Percentiles rank a stretch among this genome's conserved stretches.
These are phyloP conservation scores for Phytophthora kernoviae DNA, from an alignment of 352 stramenopile species.

Conservation along the genomic window DNA sequence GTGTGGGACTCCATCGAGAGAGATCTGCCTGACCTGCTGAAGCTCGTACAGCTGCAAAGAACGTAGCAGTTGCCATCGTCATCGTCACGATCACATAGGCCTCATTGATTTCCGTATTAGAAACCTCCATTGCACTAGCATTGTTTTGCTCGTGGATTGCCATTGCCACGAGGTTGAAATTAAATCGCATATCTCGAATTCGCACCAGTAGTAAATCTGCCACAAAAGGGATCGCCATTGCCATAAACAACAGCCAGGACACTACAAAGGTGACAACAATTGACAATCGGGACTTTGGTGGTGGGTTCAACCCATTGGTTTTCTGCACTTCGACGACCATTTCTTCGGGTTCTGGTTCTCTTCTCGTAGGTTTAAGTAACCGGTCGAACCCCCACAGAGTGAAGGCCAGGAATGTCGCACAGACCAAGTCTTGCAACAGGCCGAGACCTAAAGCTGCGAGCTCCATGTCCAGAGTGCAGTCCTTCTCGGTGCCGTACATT, in stretches of 20 bases:
- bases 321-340: neutral
- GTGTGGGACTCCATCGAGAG: slow-evolving; percentile 17
- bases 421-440: slow-evolving; percentile 32
- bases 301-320: neutral
- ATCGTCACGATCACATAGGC: slow-evolving; percentile 16
- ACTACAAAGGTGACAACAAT: slow-evolving; percentile 3
- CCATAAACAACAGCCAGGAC: slow-evolving; percentile 21
- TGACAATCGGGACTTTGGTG: neutral
- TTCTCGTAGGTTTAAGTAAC: neutral
- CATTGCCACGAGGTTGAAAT: slow-evolving; percentile 39
- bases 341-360: neutral
- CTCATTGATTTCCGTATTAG: slow-evolving; percentile 19
- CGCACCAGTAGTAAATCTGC: slow-evolving; percentile 35
- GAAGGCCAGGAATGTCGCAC: slow-evolving; percentile 30
- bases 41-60: slow-evolving; percentile 20
- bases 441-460: slow-evolving; percentile 19
- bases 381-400: slow-evolving; percentile 28
- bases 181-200: slow-evolving; percentile 37
- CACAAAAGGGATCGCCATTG: slow-evolving; percentile 32
- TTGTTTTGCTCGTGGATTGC: slow-evolving; percentile 36
- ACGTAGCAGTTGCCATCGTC: slow-evolving; percentile 7
- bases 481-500: slow-evolving; percentile 26
- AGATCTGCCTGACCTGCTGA: slow-evolving; percentile 11
- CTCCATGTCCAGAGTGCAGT: slow-evolving; percentile 22
- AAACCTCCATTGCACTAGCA: slow-evolving; percentile 26